Evolutionary conservation across 768 basidiomycete genomes (phyloP), one percentile per base, ranked within the genome.

Genomic region (Podaxis sp.): DNA sequence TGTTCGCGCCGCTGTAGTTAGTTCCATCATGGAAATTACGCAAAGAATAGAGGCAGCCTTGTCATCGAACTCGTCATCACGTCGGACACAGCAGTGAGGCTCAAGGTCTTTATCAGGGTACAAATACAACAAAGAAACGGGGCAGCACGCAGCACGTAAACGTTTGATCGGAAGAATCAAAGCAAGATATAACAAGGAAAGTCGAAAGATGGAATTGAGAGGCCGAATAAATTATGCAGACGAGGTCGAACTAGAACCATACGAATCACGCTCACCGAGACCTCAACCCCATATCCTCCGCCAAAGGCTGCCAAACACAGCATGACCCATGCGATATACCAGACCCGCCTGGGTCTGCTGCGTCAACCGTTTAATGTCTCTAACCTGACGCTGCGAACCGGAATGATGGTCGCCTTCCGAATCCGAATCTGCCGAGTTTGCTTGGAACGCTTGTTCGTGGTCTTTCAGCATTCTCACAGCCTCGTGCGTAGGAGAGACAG

Each of bases 271-370:
- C 44, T 8, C 17, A 41, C 13, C 15, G 1, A 41, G 40, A 13
- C 44, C 12, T 20, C 10, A 59, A 20, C 58, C 58, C 58, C 58
- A 59, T 6, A 59, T 24, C 36, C 48, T 50, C 33, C 58, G 48
- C 58, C 58, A 59, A 15, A 59, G 49, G 24, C 58, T 59, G 8
- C 58, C 58, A 40, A 59, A 59, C 13, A 59, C 49, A 12, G 58
- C 13, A 38, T 51, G 58, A 6, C 58, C 58, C 49, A 59, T 59
- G 6, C 22, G 49, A 40, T 59, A 59, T 33, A 24, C 58, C 20
- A 59, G 28, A 38, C 49, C 26, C 30, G 49, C 20, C 33, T 59
- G 48, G 4, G 37, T 28, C n/a, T 44, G 49, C 24, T 22, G 48
- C 48, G 12, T 36, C 10, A 37, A 33, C 1, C 48, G 58, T 33